A percentile compares a stretch with the other conserved stretches of the same genome.
Evolutionary conservation across 75 land plant species (phyloP).

Genomic region (Selaginella moellendorffii): DNA sequence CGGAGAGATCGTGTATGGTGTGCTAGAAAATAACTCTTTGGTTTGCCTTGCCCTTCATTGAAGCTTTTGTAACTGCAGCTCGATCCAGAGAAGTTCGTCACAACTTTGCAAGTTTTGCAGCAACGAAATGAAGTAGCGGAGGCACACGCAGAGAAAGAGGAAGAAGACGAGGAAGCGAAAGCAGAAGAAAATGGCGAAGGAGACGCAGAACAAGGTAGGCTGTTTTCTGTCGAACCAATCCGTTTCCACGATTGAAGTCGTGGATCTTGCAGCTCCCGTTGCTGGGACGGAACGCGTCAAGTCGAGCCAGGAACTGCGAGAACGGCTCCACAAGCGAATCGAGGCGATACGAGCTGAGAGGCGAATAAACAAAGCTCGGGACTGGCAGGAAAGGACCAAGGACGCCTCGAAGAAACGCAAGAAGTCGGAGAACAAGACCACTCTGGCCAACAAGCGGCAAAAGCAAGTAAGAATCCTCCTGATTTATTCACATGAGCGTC

Average conservation of each 20-base stretch:
- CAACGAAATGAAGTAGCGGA: constrained; percentile 7
- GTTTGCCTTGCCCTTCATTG: background rate
- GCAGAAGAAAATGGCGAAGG: no score
- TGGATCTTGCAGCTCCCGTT: background rate
- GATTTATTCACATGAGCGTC: no score
- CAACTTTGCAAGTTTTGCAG: constrained; percentile 26
- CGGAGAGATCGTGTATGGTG: constrained; percentile 44
- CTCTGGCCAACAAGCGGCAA: background rate
- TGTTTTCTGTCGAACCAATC: no score
- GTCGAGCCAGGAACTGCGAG: constrained; percentile 42
- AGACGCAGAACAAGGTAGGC: no score
- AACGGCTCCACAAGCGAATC: constrained; percentile 40
- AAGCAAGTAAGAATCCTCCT: background rate
- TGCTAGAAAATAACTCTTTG: background rate
- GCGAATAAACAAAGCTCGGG: constrained; percentile 24
- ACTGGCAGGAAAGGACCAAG: constrained; percentile 16
- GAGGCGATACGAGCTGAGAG: constrained; percentile 38
- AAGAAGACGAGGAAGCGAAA: constrained; percentile 11
- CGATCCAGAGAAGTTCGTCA: constrained; percentile 28
- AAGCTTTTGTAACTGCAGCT: constrained; percentile 14
- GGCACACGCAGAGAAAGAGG: background rate
- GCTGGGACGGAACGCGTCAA: background rate
- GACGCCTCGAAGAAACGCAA: constrained; percentile 13
- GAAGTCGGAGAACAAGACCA: constrained; percentile 15
- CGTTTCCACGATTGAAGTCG: no score